phyloP scores from a whole-genome alignment of 108 stramenopile species.

The Epipyxis sp. region DNA sequence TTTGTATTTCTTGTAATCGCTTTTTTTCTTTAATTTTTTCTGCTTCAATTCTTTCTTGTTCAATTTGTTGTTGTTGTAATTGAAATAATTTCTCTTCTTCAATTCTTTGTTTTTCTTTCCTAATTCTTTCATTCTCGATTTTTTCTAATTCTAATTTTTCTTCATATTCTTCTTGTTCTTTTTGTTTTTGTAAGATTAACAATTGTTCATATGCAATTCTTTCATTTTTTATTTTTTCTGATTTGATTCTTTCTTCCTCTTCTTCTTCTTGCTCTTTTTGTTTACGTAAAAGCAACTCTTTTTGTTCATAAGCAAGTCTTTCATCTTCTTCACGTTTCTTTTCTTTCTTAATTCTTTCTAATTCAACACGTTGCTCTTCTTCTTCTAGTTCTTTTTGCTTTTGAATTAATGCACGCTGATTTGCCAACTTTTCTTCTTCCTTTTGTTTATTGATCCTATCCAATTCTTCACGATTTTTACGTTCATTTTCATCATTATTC shows the following conservation, averaged over 20 bases:
- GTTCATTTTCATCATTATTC: too few relatives aligned
- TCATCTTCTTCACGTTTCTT: too few relatives aligned
- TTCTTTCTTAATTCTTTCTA: too few relatives aligned
- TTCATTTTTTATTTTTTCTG: neutral
- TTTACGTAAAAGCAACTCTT: too few relatives aligned
- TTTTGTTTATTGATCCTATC: too few relatives aligned
- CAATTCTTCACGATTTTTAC: too few relatives aligned
- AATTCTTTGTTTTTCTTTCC: neutral
- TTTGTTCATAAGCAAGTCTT: too few relatives aligned
- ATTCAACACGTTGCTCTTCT: too few relatives aligned
- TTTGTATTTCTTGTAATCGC: neutral
- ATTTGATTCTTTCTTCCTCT: neutral
- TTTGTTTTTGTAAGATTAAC: neutral
- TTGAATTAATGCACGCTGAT: too few relatives aligned
- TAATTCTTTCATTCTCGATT: neutral
- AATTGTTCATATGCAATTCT: neutral
- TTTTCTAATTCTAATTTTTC: neutral
- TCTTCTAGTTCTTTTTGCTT: too few relatives aligned
- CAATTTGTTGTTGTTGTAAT: neutral
- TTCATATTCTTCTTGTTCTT: neutral
- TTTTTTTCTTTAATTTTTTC: neutral
- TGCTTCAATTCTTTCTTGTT: neutral
- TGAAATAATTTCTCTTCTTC: neutral
- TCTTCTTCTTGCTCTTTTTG: neutral
- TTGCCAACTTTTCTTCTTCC: too few relatives aligned